phyloP scores from a whole-genome alignment of 2,329 filamentous ascomycete species.

The Pseudogymnoascus sp. region DNA sequence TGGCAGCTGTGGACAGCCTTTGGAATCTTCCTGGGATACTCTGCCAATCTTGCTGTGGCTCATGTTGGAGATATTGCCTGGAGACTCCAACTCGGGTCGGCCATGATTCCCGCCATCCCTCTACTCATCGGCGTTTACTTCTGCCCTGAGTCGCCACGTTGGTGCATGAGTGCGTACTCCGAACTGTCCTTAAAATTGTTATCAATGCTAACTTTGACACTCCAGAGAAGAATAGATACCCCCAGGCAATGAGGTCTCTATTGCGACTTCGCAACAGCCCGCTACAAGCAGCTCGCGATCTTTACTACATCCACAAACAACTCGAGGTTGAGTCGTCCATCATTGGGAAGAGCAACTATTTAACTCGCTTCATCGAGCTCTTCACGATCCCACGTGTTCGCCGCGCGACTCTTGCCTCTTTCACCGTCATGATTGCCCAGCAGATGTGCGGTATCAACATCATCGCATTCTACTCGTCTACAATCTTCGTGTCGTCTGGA shows the following conservation, averaged over 20 bases:
- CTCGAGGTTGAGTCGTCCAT: conserved; percentile 39
- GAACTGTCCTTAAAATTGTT: neutral
- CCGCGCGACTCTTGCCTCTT: conserved; percentile 65
- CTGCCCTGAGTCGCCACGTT: conserved; percentile 59
- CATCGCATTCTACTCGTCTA: conserved; percentile 51
- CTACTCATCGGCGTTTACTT: conserved; percentile 54
- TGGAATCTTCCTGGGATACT: conserved; percentile 60
- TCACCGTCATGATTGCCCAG: conserved; percentile 59
- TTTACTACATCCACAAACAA: conserved; percentile 52
- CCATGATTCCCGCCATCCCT: conserved; percentile 52
- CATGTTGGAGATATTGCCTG: conserved; percentile 51
- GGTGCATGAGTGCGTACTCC: conserved; percentile 44
- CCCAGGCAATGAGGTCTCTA: conserved; percentile 49
- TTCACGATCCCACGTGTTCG: conserved; percentile 61
- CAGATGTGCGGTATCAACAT: conserved; percentile 43
- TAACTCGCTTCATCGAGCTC: conserved; percentile 53
- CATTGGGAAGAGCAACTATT: conserved; percentile 44
- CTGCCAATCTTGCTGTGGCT: conserved; percentile 57
- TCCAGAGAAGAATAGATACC: conserved; percentile 44
- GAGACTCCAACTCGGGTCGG: conserved; percentile 57
- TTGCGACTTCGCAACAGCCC: conserved; percentile 48
- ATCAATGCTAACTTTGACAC: neutral
- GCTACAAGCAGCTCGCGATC: conserved; percentile 53
- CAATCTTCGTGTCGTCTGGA: conserved; percentile 50
- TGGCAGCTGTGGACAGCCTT: conserved; percentile 47